These are phyloP conservation scores for Neonothopanus nambi DNA, from an alignment of 1,284 basidiomycete genomes.

Conservation along the genomic window DNA sequence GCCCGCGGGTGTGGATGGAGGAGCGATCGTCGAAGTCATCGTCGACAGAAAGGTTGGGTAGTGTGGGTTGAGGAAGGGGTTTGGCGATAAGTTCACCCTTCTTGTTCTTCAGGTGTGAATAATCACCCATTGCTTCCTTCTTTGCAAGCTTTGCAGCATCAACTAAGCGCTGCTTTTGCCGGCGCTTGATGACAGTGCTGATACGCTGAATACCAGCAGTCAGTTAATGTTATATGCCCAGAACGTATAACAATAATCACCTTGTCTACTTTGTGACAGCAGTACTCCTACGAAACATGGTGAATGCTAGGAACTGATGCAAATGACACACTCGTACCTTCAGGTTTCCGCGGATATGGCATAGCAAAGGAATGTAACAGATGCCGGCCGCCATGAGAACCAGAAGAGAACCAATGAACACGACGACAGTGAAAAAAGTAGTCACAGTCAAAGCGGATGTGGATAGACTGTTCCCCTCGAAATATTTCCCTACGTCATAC, in stretches of 20 bases:
- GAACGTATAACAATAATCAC: conserved; percentile 36
- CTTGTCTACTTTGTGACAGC: conserved; percentile 99
- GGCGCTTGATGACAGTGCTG: conserved; percentile 88
- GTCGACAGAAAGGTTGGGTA: conserved; percentile 88
- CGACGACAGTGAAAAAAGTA: conserved; percentile 87
- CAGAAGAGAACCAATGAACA: conserved; percentile 85
- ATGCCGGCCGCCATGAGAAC: conserved; percentile 83
- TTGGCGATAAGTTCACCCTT: conserved; percentile 83
- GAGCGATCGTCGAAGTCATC: conserved; percentile 71
- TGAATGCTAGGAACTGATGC: too few relatives aligned
- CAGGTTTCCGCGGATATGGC: conserved; percentile 94
- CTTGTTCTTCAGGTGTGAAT: conserved; percentile 90
- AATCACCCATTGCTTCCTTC: conserved; percentile 90
- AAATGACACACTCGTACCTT: conserved; percentile 52
- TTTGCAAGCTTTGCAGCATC: conserved; percentile 83
- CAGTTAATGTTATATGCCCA: conserved; percentile 13
- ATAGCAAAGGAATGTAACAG: conserved; percentile 89
- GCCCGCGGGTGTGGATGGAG: conserved; percentile 57
- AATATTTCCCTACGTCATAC: conserved; percentile 71
- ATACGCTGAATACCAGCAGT: conserved; percentile 63
- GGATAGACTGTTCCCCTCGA: conserved; percentile 65
- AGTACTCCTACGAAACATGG: conserved; percentile 74
- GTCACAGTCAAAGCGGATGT: conserved; percentile 85
- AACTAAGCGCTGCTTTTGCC: conserved; percentile 83
- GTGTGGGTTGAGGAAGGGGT: conserved; percentile 92